Conservation (phyloP, 495 filamentous ascomycete genomes). For the Aspergillus sparsus region DNA sequence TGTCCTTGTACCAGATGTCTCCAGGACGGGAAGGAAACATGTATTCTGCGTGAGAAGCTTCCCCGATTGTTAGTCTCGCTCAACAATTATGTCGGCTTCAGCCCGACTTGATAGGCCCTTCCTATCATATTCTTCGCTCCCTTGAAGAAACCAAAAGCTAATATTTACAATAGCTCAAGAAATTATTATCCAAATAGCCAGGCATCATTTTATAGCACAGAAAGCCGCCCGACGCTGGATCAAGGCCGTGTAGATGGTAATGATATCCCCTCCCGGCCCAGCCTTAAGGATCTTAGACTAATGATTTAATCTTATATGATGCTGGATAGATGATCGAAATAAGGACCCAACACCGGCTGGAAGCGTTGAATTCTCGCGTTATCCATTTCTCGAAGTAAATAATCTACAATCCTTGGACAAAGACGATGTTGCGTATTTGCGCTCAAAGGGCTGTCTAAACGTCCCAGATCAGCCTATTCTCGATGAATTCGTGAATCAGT, state of each 20-base stretch:
- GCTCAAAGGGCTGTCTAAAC: conserved; percentile 41
- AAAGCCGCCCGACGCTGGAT: background rate
- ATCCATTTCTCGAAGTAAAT: conserved; percentile 38
- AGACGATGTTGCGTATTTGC: conserved; percentile 45
- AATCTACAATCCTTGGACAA: conserved; percentile 38
- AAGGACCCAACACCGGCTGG: background rate
- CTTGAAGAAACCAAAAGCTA: background rate
- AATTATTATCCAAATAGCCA: conserved; percentile 1
- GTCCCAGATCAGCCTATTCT: conserved; percentile 39
- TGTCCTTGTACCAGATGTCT: conserved; percentile 50
- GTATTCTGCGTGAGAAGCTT: conserved; percentile 31
- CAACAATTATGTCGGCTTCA: background rate
- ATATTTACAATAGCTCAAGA: conserved; percentile 7
- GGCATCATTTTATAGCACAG: background rate
- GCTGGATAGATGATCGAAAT: background rate
- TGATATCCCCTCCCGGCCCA: background rate
- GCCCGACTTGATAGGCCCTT: background rate
- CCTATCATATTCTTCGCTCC: background rate
- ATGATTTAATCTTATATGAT: background rate
- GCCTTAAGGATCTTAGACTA: background rate
- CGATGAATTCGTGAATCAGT: conserved; percentile 45
- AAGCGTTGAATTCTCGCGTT: conserved; percentile 29
- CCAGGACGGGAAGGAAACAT: conserved; percentile 42
- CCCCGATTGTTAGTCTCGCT: conserved; percentile 28
- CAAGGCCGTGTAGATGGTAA: background rate